Conservation (phyloP, 257 asterid species). For the Gynochthodes officinalis region DNA sequence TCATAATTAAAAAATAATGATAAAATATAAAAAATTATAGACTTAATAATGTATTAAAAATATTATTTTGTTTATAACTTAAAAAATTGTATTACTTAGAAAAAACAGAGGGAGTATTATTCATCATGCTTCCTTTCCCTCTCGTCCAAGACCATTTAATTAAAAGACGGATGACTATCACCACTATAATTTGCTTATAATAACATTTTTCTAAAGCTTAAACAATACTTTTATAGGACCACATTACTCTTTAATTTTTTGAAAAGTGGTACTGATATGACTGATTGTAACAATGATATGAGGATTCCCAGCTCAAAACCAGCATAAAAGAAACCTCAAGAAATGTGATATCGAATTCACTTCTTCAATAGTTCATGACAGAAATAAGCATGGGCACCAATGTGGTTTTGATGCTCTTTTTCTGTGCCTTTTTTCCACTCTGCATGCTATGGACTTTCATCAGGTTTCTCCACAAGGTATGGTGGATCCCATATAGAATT, state of each 20-base stretch:
- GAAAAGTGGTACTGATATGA: neutral
- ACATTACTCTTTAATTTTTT: neutral
- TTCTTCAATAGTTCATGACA: neutral
- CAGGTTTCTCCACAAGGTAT: slow-evolving; percentile 40
- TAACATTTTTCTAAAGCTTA: no score
- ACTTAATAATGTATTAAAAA: no score
- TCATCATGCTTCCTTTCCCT: no score
- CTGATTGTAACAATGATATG: neutral
- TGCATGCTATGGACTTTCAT: slow-evolving; percentile 28
- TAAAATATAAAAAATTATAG: no score
- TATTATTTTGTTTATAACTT: no score
- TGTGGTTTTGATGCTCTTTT: slow-evolving; percentile 9
- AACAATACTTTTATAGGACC: neutral
- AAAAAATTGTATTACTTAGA: no score
- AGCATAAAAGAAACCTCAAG: no score
- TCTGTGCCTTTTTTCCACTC: slow-evolving; percentile 22
- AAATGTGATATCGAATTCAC: neutral
- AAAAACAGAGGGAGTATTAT: no score
- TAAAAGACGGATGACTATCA: no score
- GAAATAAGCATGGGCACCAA: slow-evolving; percentile 18
- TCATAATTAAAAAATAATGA: no score
- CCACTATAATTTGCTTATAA: no score
- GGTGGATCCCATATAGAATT: slow-evolving; percentile 43
- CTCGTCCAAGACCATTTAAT: no score
- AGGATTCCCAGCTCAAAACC: neutral